Base-by-base conservation (phyloP, 257 asterid species). In the Scutellaria barbata region DNA sequence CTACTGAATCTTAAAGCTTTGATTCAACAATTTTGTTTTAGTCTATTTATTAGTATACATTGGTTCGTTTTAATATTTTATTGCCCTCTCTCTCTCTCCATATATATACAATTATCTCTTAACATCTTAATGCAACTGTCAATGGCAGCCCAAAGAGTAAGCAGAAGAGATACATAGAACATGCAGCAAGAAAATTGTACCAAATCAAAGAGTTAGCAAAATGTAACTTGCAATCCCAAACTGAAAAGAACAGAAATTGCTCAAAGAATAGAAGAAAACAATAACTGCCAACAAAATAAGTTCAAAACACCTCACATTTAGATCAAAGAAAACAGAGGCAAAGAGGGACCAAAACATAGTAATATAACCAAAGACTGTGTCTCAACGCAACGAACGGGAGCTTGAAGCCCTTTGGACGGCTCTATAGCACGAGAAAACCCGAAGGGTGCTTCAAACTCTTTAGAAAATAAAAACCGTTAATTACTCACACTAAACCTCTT, bases 351-450 rank as follows among this genome's bases (percentile, higher is more conserved):
- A 12, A 72, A 41, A 57, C 58, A 71, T 33, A 48, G 3, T 0
- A 16, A 20, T 25, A 0, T 56, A 45, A 52, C 5, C 16, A 8
- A 8, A 18, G 9, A 25, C 10, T 30, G 3, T 30, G 35, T 30
- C 35, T 30, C 35, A 30, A 30, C 35, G 5, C 13, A 35, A 35
- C 1, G 14, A 30, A 25, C 41, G 3, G 45, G 13, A 63, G 63
- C 12, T 48, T 42, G 60, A 58, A 68, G 37, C 50, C 83, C 88
- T 63, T 80, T 77, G 95, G 93, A 87, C 91, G 81, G 92, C 95
- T 87, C 93, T 67, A 82, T 47, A 82, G 96, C 95, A 68, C 88
- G 69, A 71, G 80, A 79, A 82, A 82, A 82, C 81, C 83, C 86
- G 59, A 77, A 76, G 79, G 67, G 14, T n/a, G 5, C 62, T 58